Conservation (phyloP, 2,329 filamentous ascomycete genomes). For the Exophiala dermatitidis region DNA sequence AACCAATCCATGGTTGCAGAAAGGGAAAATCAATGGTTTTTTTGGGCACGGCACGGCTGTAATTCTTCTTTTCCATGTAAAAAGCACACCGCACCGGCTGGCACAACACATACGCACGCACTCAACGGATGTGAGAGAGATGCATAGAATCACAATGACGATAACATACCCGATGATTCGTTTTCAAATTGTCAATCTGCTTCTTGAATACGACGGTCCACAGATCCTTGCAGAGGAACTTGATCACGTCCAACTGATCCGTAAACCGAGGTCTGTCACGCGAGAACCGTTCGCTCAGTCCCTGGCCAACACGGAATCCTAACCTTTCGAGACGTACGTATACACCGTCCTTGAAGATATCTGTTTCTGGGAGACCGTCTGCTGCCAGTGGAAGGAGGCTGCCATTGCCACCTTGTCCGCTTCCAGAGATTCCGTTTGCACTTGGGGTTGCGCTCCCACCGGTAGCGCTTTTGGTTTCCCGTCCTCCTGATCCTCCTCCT, state of each 20-base stretch:
- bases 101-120: background rate
- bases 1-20: too few species aligned
- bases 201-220: conserved; percentile 94
- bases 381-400: conserved; percentile 6
- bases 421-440: background rate
- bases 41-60: too few species aligned
- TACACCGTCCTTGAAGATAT: conserved; percentile 76
- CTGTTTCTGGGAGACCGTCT: conserved; percentile 38
- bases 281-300: conserved; percentile 69
- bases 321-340: conserved; percentile 76
- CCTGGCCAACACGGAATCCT: conserved; percentile 87
- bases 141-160: background rate
- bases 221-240: conserved; percentile 96
- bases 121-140: background rate
- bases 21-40: too few species aligned
- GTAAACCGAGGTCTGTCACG: conserved; percentile 75
- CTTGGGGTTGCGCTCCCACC: too few species aligned
- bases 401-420: background rate
- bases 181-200: conserved; percentile 97
- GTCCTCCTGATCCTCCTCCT: too few species aligned
- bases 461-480: too few species aligned
- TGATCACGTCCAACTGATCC: conserved; percentile 91
- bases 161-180: conserved; percentile 71
- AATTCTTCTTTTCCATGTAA: too few species aligned
- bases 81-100: too few species aligned